A percentile compares a stretch with the other conserved stretches of the same genome.
phyloP scores from a whole-genome alignment of 2,329 filamentous ascomycete species.

The Microsporum ferrugineum region DNA sequence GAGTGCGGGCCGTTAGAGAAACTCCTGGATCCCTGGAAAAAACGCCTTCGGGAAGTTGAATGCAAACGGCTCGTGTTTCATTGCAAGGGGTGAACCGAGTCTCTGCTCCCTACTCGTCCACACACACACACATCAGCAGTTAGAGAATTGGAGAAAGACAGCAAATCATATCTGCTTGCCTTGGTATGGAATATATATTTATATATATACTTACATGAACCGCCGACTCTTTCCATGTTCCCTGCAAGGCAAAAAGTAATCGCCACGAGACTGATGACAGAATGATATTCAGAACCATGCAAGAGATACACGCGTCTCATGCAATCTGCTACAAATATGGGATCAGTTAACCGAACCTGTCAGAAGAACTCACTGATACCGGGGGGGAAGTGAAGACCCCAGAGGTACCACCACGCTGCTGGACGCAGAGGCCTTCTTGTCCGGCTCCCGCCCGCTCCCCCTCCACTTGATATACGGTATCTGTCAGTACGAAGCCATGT shows the following conservation, averaged over 20 bases:
- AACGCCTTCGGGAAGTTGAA: not conserved
- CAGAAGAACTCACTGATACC: not conserved
- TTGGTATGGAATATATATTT: not conserved
- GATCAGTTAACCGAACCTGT: not conserved
- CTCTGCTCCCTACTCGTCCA: not conserved
- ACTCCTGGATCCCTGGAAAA: not conserved
- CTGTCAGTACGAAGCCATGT: not conserved
- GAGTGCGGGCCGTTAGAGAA: not conserved
- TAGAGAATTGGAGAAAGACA: not conserved
- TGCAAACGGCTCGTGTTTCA: constrained; percentile 3
- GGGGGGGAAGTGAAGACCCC: not conserved
- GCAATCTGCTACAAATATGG: not conserved
- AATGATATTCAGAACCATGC: not conserved
- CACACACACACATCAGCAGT: not conserved
- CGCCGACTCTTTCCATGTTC: not conserved
- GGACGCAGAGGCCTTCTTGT: not conserved
- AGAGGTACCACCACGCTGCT: not conserved
- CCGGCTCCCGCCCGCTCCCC: no score
- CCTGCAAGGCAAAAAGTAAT: not conserved
- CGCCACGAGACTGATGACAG: not conserved
- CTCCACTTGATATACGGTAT: no score
- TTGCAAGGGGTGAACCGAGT: not conserved
- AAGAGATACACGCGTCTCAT: not conserved
- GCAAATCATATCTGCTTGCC: not conserved
- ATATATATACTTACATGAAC: not conserved